A percentile compares a stretch with the other conserved stretches of the same genome.
These are phyloP conservation scores for Knoxia roxburghii DNA, from an alignment of 257 asterid genomes.

Conservation along the genomic window DNA sequence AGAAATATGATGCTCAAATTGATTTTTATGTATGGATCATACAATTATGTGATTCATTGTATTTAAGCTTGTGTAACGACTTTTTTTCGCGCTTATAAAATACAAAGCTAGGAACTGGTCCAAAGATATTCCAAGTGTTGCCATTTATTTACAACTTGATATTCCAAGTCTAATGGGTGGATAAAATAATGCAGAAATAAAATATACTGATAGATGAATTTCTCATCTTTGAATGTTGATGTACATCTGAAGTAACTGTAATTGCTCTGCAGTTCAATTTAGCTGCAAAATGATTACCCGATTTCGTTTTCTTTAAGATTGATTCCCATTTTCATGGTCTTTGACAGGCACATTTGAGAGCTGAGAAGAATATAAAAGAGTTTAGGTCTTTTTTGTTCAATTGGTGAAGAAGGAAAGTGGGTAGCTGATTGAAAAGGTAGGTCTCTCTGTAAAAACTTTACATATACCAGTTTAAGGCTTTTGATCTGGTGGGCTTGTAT, in stretches of 20 bases:
- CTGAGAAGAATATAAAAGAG: too few relatives aligned
- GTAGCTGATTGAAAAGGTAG: too few relatives aligned
- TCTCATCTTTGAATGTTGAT: background rate
- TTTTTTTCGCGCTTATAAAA: background rate
- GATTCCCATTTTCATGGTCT: constrained; percentile 1
- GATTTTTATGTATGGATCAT: background rate
- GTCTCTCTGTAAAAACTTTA: too few relatives aligned
- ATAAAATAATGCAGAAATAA: background rate
- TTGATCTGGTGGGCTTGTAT: too few relatives aligned
- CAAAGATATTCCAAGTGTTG: too few relatives aligned
- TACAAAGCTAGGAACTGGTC: background rate
- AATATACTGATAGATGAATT: background rate
- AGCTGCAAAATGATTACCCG: background rate
- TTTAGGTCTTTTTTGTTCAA: too few relatives aligned
- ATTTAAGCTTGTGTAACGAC: background rate
- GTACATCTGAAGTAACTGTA: background rate
- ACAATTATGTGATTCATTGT: too few relatives aligned
- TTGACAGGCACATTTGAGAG: too few relatives aligned
- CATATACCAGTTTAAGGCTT: too few relatives aligned
- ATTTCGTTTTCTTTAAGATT: background rate
- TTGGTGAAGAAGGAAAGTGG: too few relatives aligned
- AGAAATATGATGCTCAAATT: background rate
- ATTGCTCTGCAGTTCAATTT: background rate
- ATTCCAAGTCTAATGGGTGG: background rate
- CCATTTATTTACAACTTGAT: background rate